Evolutionary conservation across 176 grass and related monocot species (phyloP).

Genomic region (Alloteropsis semialata): DNA sequence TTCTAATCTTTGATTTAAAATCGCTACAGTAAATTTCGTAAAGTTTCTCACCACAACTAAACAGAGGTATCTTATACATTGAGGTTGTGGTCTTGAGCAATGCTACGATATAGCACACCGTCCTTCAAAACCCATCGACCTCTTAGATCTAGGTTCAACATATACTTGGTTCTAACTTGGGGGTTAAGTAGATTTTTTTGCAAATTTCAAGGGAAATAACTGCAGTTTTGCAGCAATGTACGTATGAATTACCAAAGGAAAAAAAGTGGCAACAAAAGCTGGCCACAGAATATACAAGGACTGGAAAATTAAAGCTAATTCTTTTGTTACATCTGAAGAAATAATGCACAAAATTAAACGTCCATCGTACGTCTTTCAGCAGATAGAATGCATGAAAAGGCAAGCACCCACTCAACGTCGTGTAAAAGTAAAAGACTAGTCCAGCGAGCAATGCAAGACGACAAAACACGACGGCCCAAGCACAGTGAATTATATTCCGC

Average conservation of each 20-base stretch:
- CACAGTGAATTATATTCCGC: not conserved
- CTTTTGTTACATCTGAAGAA: not conserved
- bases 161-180: not conserved
- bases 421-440: slow-evolving; percentile 23
- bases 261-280: not conserved
- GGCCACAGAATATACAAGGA: not conserved
- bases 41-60: no score
- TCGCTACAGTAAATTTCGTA: no score
- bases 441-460: slow-evolving; percentile 3
- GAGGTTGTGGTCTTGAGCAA: no score
- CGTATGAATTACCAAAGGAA: not conserved
- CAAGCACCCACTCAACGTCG: not conserved
- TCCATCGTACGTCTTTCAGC: not conserved
- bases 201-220: not conserved
- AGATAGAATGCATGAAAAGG: not conserved
- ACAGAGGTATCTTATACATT: no score
- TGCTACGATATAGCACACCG: no score
- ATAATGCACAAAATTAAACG: not conserved
- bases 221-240: not conserved
- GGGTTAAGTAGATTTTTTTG: not conserved
- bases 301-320: not conserved
- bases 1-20: no score
- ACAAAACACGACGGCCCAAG: slow-evolving; percentile 6
- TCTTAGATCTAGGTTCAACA: no score
- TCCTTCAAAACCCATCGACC: no score